These are phyloP conservation scores for Cryptococcus sp. DNA, from an alignment of 1,284 basidiomycete species.

Conservation along the genomic window DNA sequence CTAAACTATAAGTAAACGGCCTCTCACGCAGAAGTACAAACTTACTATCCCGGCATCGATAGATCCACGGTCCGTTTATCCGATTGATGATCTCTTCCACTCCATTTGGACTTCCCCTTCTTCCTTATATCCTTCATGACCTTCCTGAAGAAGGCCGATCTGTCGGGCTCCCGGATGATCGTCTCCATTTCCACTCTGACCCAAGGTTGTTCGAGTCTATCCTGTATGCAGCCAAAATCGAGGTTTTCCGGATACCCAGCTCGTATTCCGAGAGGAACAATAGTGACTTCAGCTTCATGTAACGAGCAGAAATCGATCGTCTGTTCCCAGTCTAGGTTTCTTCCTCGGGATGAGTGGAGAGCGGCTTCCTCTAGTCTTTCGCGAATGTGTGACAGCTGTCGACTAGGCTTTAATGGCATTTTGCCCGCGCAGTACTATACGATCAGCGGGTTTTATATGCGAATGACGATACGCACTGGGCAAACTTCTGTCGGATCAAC, in stretches of 20 bases:
- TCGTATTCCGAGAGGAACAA: constrained; percentile 34
- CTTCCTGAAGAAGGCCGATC: constrained; percentile 16
- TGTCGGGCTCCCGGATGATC: constrained; percentile 20
- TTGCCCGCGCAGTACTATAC: constrained; percentile 2
- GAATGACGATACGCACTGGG: too few relatives aligned
- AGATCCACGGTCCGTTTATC: constrained; percentile 12
- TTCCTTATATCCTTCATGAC: constrained; percentile 12
- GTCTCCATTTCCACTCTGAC: constrained; percentile 19
- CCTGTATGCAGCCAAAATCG: constrained; percentile 24
- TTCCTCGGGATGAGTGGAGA: not conserved
- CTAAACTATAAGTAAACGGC: constrained; percentile 9
- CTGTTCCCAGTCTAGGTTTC: constrained; percentile 7
- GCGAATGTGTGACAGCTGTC: not conserved
- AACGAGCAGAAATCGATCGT: constrained; percentile 29
- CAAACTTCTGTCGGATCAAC: too few relatives aligned
- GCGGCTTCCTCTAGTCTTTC: not conserved
- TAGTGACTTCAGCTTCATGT: constrained; percentile 32
- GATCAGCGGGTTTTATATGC: too few relatives aligned
- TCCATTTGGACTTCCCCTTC: constrained; percentile 23
- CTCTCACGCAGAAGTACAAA: not conserved
- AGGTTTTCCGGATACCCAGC: constrained; percentile 32
- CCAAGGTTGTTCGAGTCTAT: constrained; percentile 24
- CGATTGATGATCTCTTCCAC: constrained; percentile 11
- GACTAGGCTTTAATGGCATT: not conserved
- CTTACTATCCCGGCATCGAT: constrained; percentile 40